Evolutionary conservation across 352 stramenopile species (phyloP).

Genomic region (Pythium dissotocum): DNA sequence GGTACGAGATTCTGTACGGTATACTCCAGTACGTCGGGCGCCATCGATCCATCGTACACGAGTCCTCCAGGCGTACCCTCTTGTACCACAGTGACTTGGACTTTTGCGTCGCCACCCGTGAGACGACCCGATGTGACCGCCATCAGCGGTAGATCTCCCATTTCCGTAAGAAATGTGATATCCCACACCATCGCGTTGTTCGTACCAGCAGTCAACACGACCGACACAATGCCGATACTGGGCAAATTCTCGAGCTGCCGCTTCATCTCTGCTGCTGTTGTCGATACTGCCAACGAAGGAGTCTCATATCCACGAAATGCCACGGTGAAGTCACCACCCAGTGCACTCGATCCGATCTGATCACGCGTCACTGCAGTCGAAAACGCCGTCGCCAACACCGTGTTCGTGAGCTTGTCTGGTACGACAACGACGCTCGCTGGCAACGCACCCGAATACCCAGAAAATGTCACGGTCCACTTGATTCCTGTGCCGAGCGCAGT

Average conservation of each 20-base stretch:
- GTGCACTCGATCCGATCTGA: constrained; percentile 42
- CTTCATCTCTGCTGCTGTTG: constrained; percentile 74
- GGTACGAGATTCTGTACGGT: constrained; percentile 81
- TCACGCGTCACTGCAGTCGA: constrained; percentile 49
- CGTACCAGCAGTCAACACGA: constrained; percentile 44
- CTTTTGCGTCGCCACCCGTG: constrained; percentile 53
- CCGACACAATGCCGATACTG: constrained; percentile 74
- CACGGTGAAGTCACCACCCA: constrained; percentile 83
- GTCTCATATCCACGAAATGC: constrained; percentile 82
- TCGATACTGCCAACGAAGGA: constrained; percentile 50
- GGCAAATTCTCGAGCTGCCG: constrained; percentile 88
- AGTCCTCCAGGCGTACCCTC: constrained; percentile 90
- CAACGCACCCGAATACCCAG: constrained; percentile 46
- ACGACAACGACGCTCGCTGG: constrained; percentile 50
- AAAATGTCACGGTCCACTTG: constrained; percentile 77
- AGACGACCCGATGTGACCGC: constrained; percentile 88
- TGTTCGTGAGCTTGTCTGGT: constrained; percentile 59
- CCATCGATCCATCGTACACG: constrained; percentile 90
- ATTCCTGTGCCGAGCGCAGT: constrained; percentile 41
- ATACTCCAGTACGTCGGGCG: constrained; percentile 78
- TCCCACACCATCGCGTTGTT: constrained; percentile 86
- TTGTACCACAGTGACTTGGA: constrained; percentile 74
- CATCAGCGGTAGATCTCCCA: constrained; percentile 94
- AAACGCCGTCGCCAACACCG: constrained; percentile 42
- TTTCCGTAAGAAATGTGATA: constrained; percentile 92